Conservation (phyloP, 768 basidiomycete species). For the Astraeus odoratus region DNA sequence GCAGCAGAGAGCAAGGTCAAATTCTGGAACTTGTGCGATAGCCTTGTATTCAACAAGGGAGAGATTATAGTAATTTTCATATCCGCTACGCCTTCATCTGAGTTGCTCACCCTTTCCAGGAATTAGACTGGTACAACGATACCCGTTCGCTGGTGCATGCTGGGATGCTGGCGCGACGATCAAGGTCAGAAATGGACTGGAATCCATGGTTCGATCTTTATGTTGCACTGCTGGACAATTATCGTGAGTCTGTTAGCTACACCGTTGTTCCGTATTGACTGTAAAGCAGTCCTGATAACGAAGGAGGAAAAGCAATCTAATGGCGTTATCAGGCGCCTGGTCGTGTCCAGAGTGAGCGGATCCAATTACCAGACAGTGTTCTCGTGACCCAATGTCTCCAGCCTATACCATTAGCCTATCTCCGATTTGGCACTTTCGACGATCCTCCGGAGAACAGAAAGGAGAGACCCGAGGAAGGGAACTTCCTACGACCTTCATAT, state of each 20-base stretch:
- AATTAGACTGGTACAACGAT: constrained; percentile 76
- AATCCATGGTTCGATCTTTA: constrained; percentile 66
- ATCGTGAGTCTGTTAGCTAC: constrained; percentile 40
- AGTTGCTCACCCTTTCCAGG: constrained; percentile 30
- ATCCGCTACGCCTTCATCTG: neutral
- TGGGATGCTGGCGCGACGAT: constrained; percentile 54
- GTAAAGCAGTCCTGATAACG: constrained; percentile 51
- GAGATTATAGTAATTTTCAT: constrained; percentile 67
- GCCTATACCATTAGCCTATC: constrained; percentile 76
- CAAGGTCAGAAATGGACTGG: constrained; percentile 58
- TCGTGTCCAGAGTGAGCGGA: constrained; percentile 58
- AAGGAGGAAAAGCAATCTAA: constrained; percentile 51
- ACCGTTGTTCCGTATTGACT: constrained; percentile 3
- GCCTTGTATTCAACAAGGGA: constrained; percentile 63
- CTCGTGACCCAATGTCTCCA: constrained; percentile 22
- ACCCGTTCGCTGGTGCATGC: constrained; percentile 65
- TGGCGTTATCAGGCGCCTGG: constrained; percentile 40
- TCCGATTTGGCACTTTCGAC: constrained; percentile 64
- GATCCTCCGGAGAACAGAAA: constrained; percentile 54
- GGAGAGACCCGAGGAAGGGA: constrained; percentile 52
- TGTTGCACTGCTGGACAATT: constrained; percentile 69
- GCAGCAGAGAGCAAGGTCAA: constrained; percentile 90
- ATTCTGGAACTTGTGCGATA: constrained; percentile 76
- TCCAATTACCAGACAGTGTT: constrained; percentile 1
- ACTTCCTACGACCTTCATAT: constrained; percentile 45